Conservation (phyloP, 1,284 basidiomycete genomes). For the Crucibulum cyathiforme region DNA sequence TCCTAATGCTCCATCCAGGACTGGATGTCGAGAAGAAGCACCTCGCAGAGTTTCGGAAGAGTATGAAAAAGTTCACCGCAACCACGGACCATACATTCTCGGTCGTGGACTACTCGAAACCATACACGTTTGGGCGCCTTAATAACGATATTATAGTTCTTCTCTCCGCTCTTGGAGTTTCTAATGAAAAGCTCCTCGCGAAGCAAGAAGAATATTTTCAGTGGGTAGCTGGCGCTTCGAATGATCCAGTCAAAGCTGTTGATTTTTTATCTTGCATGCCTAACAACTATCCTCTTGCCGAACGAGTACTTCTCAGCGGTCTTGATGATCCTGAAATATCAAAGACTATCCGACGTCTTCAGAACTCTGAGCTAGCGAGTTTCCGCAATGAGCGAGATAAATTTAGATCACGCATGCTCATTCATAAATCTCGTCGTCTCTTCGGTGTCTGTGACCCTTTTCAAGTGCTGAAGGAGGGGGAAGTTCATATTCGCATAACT, state of each 20-base stretch:
- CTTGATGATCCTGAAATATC: constrained; percentile 51
- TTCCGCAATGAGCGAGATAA: constrained; percentile 60
- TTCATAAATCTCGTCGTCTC: constrained; percentile 63
- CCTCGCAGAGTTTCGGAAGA: constrained; percentile 63
- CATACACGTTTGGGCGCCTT: constrained; percentile 65
- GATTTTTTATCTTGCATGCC: constrained; percentile 57
- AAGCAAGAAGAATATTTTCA: constrained; percentile 65
- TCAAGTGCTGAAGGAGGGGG: constrained; percentile 62
- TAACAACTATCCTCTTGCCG: constrained; percentile 53
- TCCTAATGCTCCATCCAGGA: constrained; percentile 66
- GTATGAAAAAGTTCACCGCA: constrained; percentile 69
- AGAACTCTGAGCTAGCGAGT: constrained; percentile 56
- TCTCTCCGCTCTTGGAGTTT: constrained; percentile 64
- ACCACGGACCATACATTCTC: constrained; percentile 64
- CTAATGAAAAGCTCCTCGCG: constrained; percentile 54
- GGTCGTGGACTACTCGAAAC: constrained; percentile 65
- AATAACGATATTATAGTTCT: constrained; percentile 74
- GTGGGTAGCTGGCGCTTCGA: constrained; percentile 58
- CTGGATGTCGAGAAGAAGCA: constrained; percentile 51
- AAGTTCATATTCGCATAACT: constrained; percentile 67
- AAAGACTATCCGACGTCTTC: constrained; percentile 46
- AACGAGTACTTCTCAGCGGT: constrained; percentile 59
- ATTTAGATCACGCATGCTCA: constrained; percentile 60
- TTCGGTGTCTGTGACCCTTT: constrained; percentile 73
- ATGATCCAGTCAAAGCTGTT: constrained; percentile 52